Percentiles rank a stretch among this genome's conserved stretches.
Conservation (phyloP, 164 flowering plant species). For the Macadamia tetraphylla region DNA sequence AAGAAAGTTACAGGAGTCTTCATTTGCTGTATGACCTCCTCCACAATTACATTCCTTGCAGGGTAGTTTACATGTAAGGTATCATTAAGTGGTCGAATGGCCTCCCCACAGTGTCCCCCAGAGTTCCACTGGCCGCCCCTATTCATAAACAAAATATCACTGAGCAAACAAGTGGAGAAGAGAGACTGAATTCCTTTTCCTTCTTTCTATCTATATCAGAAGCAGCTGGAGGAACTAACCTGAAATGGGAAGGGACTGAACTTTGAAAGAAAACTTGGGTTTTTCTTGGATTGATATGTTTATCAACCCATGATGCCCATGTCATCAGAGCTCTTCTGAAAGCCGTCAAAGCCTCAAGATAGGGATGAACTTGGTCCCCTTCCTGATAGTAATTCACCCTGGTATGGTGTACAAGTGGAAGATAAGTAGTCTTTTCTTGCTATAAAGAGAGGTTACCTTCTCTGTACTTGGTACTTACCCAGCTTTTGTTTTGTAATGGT, state of each 20-base stretch:
- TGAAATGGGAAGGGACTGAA: slow-evolving; percentile 89
- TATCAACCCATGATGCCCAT: slow-evolving; percentile 95
- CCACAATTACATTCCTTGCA: slow-evolving; percentile 56
- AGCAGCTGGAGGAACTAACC: slow-evolving; percentile 26
- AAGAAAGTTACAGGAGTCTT: slow-evolving; percentile 65
- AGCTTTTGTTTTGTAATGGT: slow-evolving; percentile 87
- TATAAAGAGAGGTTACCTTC: not conserved
- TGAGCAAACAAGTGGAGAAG: slow-evolving; percentile 1
- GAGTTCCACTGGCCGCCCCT: slow-evolving; percentile 93
- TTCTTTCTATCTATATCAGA: not conserved
- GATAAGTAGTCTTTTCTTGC: not conserved
- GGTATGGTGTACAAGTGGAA: slow-evolving; percentile 1
- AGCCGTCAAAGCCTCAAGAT: slow-evolving; percentile 67
- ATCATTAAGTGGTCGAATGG: slow-evolving; percentile 48
- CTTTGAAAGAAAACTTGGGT: slow-evolving; percentile 83
- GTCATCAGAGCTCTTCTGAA: slow-evolving; percentile 69
- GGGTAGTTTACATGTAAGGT: slow-evolving; percentile 24
- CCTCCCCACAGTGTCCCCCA: slow-evolving; percentile 85
- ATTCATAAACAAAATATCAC: slow-evolving; percentile 10
- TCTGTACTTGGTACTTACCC: slow-evolving; percentile 49
- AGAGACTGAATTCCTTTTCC: not conserved
- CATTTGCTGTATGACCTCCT: slow-evolving; percentile 68
- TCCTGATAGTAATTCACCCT: slow-evolving; percentile 90
- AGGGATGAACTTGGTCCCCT: slow-evolving; percentile 56
- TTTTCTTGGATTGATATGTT: slow-evolving; percentile 44